Evolutionary conservation across 306 rosid species (phyloP).

Genomic region (Acmispon strigosus): DNA sequence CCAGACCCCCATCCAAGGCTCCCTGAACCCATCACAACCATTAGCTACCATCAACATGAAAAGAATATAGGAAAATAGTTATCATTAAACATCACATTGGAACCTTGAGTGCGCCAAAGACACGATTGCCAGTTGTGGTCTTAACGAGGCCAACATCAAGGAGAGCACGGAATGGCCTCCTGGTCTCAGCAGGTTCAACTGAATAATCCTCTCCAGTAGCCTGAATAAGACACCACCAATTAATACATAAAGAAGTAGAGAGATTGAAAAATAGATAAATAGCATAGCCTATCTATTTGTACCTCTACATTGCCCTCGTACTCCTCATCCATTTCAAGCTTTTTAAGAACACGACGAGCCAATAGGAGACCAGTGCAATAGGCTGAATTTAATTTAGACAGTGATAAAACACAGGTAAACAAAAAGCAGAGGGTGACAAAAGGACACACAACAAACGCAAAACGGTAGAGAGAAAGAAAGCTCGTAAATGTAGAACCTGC

Average conservation of each 20-base stretch:
- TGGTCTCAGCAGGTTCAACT: constrained; percentile 73
- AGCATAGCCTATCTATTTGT: not conserved
- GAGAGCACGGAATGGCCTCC: constrained; percentile 93
- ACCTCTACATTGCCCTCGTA: constrained; percentile 89
- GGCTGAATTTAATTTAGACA: constrained; percentile 23
- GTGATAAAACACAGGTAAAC: not conserved
- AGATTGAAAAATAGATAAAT: not conserved
- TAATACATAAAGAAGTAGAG: not conserved
- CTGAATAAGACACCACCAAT: constrained; percentile 17
- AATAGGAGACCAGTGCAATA: constrained; percentile 82
- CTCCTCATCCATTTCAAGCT: constrained; percentile 65
- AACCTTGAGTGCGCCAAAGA: constrained; percentile 84
- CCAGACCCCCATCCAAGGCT: constrained; percentile 86
- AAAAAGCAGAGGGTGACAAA: not conserved
- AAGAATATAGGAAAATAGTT: not conserved
- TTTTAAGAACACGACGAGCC: constrained; percentile 78
- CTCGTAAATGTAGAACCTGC: constrained; percentile 40
- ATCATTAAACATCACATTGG: not conserved
- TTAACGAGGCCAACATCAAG: constrained; percentile 74
- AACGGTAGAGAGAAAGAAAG: not conserved
- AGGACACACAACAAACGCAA: not conserved
- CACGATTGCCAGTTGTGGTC: constrained; percentile 83
- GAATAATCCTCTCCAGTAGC: constrained; percentile 86
- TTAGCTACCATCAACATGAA: not conserved
- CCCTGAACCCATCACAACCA: constrained; percentile 36